phyloP scores from a whole-genome alignment of 805 yeast species.

The Candida argentea region DNA sequence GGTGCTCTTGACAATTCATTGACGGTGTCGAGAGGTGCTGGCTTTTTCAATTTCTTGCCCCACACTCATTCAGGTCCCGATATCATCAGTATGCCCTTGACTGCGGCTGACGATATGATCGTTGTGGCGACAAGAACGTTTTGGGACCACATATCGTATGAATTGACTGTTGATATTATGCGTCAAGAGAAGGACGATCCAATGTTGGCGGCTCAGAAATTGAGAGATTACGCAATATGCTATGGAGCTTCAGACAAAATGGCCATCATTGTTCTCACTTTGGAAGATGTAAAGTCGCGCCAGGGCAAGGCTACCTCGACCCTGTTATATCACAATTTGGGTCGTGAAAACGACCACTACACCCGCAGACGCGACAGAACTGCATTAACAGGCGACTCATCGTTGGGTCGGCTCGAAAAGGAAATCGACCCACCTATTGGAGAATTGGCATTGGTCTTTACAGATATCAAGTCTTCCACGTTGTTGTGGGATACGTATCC shows the following conservation, averaged over 20 bases:
- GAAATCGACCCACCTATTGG: conserved; percentile 95
- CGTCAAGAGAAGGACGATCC: conserved; percentile 76
- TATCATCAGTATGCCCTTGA: conserved; percentile 48
- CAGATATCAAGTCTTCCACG: conserved; percentile 94
- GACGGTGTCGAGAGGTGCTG: conserved; percentile 84
- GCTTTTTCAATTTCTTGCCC: conserved; percentile 77
- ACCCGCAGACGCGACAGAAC: conserved; percentile 36
- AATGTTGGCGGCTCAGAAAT: conserved; percentile 82
- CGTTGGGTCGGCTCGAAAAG: conserved; percentile 71
- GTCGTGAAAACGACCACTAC: conserved; percentile 25
- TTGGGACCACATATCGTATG: conserved; percentile 78
- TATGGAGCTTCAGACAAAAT: conserved; percentile 79
- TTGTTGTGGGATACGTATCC: conserved; percentile 89
- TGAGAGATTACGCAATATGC: conserved; percentile 89
- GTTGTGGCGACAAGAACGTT: conserved; percentile 75
- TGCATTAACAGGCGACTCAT: conserved; percentile 55
- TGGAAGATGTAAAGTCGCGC: conserved; percentile 39
- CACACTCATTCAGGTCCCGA: conserved; percentile 86
- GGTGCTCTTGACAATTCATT: conserved; percentile 79
- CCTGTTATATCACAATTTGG: conserved; percentile 27
- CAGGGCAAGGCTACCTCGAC: conserved; percentile 18
- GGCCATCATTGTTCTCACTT: conserved; percentile 70
- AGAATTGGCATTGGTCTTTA: conserved; percentile 88
- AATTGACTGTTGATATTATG: conserved; percentile 84
- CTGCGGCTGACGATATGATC: conserved; percentile 70